A percentile compares a stretch with the other conserved stretches of the same genome.
Evolutionary conservation across 2,329 filamentous ascomycete species (phyloP).

Genomic region (Xylaria sp.): DNA sequence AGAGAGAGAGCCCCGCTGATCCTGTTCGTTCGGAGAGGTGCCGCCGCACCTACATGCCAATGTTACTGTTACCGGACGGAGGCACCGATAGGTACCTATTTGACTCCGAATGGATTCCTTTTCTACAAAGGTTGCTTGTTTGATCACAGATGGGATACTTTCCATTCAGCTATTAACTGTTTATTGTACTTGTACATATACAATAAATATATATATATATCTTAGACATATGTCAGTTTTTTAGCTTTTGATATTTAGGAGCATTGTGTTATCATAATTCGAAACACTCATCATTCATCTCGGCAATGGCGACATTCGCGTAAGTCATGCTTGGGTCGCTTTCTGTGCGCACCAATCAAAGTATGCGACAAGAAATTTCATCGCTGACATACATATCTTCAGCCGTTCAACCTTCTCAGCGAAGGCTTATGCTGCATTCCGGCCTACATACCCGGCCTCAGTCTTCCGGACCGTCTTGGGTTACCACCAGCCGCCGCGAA

Average conservation of each 20-base stretch:
- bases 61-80: constrained; percentile 10
- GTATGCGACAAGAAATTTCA: neutral
- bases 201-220: neutral
- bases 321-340: constrained; percentile 43
- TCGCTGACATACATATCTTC: constrained; percentile 34
- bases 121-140: neutral
- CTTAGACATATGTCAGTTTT: neutral
- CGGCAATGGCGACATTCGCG: constrained; percentile 61
- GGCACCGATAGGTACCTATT: constrained; percentile 22
- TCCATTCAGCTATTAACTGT: neutral
- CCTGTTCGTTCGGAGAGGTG: constrained; percentile 22
- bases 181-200: neutral
- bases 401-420: constrained; percentile 67
- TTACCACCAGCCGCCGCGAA: constrained; percentile 58
- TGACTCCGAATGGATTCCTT: constrained; percentile 2
- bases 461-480: constrained; percentile 64
- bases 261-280: neutral
- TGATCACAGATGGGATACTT: neutral
- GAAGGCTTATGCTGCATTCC: constrained; percentile 67
- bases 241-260: neutral
- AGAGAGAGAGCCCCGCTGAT: constrained; percentile 16
- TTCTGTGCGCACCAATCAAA: constrained; percentile 19
- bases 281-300: constrained; percentile 4
- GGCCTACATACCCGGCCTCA: constrained; percentile 65
- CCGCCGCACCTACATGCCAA: constrained; percentile 17